Evolutionary conservation across 306 rosid genomes (phyloP).

Genomic region (Macrotyloma uniflorum): DNA sequence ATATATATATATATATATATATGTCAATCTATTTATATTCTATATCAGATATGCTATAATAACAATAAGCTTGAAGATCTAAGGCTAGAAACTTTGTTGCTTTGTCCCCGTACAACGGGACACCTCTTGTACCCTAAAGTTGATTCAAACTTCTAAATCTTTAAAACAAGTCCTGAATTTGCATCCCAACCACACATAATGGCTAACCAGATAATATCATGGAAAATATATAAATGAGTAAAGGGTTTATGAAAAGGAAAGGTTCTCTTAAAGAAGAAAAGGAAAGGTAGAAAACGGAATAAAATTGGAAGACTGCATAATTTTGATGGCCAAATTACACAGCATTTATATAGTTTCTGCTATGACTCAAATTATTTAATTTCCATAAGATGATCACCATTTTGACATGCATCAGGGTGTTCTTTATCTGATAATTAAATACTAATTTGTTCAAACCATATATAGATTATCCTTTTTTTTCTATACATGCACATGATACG

Average conservation of each 20-base stretch:
- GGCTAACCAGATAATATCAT: slow-evolving; percentile 53
- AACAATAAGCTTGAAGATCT: slow-evolving; percentile 41
- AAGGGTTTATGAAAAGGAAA: background rate
- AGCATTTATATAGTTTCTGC: background rate
- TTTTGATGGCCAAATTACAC: background rate
- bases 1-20: no score
- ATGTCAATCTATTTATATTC: slow-evolving; percentile 24
- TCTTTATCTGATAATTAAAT: background rate
- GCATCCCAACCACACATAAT: slow-evolving; percentile 48
- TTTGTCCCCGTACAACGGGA: slow-evolving; percentile 54
- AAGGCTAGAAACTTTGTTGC: slow-evolving; percentile 44
- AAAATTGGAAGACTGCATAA: background rate
- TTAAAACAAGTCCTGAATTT: slow-evolving; percentile 28
- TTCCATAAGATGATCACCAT: background rate
- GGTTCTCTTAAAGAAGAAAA: background rate
- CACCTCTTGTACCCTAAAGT: slow-evolving; percentile 70
- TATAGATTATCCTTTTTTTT: background rate
- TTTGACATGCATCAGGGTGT: background rate
- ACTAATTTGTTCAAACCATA: background rate
- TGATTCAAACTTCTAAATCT: slow-evolving; percentile 46
- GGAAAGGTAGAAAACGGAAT: background rate
- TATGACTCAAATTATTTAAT: background rate
- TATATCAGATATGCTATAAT: slow-evolving; percentile 36
- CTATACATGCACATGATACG: background rate
- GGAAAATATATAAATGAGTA: slow-evolving; percentile 28